Evolutionary conservation across 1,284 basidiomycete species (phyloP).

Genomic region (Sphaerobolus stellatus): DNA sequence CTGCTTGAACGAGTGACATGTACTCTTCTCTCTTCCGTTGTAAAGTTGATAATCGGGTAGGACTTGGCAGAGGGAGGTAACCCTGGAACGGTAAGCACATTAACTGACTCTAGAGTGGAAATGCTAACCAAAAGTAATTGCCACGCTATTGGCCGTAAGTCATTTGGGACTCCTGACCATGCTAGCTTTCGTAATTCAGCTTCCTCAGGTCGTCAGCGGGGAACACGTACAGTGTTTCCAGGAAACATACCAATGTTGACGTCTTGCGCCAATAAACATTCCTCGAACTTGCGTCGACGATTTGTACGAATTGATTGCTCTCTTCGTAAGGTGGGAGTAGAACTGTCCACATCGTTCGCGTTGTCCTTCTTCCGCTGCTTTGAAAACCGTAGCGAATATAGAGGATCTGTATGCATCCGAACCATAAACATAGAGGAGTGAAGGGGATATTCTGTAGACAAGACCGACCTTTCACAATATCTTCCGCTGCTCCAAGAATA

Average conservation of each 20-base stretch:
- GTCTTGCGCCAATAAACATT: conserved; percentile 66
- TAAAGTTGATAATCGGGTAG: conserved; percentile 76
- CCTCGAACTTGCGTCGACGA: conserved; percentile 69
- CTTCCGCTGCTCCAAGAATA: conserved; percentile 27
- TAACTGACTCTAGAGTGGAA: background rate
- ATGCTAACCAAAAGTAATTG: conserved; percentile 83
- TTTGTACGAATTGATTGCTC: conserved; percentile 75
- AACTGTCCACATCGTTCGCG: conserved; percentile 2
- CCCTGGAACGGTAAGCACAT: conserved; percentile 51
- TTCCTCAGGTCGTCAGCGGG: conserved; percentile 29
- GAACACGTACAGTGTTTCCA: conserved; percentile 14
- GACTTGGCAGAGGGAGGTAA: conserved; percentile 85
- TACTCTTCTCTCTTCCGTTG: conserved; percentile 93
- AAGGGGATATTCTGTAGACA: background rate
- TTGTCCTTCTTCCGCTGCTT: conserved; percentile 3
- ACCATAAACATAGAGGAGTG: background rate
- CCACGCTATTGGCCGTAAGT: conserved; percentile 92
- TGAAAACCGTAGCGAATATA: conserved; percentile 16
- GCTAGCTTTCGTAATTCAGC: conserved; percentile 85
- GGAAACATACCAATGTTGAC: conserved; percentile 68
- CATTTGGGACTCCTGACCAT: conserved; percentile 93
- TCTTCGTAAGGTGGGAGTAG: conserved; percentile 42
- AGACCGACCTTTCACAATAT: conserved; percentile 30
- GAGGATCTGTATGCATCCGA: conserved; percentile 8
- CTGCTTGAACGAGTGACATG: conserved; percentile 81